Evolutionary conservation across 768 basidiomycete species (phyloP).

Genomic region (Hygrocybe coccinea): DNA sequence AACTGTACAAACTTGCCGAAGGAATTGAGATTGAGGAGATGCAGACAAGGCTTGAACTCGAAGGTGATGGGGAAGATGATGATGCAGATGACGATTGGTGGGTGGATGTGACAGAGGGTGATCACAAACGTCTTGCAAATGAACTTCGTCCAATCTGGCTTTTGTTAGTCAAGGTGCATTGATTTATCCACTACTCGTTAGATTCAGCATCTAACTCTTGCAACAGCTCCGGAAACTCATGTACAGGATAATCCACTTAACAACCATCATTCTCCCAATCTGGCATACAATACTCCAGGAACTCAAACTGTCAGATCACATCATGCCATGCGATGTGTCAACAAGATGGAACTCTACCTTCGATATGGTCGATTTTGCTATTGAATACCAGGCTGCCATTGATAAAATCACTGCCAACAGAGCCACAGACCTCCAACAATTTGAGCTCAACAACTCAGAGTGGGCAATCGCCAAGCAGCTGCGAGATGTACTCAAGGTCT

Average conservation of each 20-base stretch:
- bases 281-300: slow-evolving; percentile 22
- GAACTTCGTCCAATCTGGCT: not conserved
- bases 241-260: slow-evolving; percentile 25
- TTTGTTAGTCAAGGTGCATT: slow-evolving; percentile 13
- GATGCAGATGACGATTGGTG: slow-evolving; percentile 6
- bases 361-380: slow-evolving; percentile 30
- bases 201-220: not conserved
- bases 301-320: slow-evolving; percentile 4
- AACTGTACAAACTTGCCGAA: not conserved
- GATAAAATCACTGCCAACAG: slow-evolving; percentile 17
- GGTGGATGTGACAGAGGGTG: not conserved
- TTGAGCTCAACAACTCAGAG: slow-evolving; percentile 15
- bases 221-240: slow-evolving; percentile 19
- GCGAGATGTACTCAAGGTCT: slow-evolving; percentile 23
- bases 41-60: not conserved
- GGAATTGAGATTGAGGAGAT: not conserved
- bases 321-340: slow-evolving; percentile 30
- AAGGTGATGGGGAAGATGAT: not conserved
- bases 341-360: slow-evolving; percentile 36
- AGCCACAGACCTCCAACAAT: slow-evolving; percentile 10
- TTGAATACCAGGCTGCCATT: slow-evolving; percentile 24
- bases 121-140: not conserved
- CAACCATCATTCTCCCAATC: slow-evolving; percentile 26
- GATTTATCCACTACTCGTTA: not conserved
- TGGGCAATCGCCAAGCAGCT: slow-evolving; percentile 28